Conservation (phyloP, 148 eudicot species). For the Heliosperma pusillum region DNA sequence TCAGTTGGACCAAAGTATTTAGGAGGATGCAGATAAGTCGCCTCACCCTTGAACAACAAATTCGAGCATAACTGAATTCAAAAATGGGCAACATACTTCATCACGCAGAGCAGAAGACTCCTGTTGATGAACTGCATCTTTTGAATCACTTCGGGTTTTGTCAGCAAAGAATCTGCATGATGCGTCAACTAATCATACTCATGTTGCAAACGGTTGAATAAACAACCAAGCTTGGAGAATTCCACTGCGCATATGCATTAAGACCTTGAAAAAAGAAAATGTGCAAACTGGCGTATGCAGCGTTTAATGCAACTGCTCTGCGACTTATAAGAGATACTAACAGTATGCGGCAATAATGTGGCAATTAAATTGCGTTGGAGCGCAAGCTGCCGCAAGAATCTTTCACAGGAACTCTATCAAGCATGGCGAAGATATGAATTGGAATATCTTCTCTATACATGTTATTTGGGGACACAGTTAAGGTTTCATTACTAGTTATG, state of each 20-base stretch:
- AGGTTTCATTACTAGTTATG: neutral
- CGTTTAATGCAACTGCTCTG: neutral
- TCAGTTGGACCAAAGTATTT: neutral
- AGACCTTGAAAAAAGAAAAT: too few species aligned
- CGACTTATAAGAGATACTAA: neutral
- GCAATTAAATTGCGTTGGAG: neutral
- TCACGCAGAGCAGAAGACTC: conserved; percentile 78
- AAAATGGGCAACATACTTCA: conserved; percentile 47
- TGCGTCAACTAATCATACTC: neutral
- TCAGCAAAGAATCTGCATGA: conserved; percentile 65
- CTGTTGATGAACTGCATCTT: conserved; percentile 48
- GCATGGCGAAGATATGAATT: neutral
- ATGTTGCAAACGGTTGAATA: neutral
- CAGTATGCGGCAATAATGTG: neutral
- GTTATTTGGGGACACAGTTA: neutral
- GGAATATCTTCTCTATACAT: neutral
- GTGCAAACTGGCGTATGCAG: neutral
- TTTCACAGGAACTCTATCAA: neutral
- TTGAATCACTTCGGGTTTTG: conserved; percentile 37
- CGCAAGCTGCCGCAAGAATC: neutral
- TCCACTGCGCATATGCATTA: neutral
- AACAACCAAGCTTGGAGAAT: neutral
- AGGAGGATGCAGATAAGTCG: neutral
- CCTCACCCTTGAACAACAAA: neutral
- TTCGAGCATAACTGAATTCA: neutral